Evolutionary conservation across 139 green algal species (phyloP), one percentile per base, ranked within the genome.

Genomic region (Volvox africanus): DNA sequence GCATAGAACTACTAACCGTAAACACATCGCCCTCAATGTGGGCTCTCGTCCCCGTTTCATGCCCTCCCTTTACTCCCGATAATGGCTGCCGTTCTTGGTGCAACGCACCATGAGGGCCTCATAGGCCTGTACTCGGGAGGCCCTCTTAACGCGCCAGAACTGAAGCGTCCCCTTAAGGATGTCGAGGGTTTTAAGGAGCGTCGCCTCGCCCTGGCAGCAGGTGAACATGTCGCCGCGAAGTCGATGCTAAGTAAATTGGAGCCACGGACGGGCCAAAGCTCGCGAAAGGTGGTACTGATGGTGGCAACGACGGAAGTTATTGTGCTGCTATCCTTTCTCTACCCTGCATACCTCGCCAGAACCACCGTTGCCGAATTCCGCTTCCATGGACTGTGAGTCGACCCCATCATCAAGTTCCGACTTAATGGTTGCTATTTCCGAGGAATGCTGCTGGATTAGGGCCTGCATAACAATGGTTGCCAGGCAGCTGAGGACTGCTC

Each of bases 51-150:
- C 44, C 44, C 44, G 44, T 55, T 55, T 55, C 5, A 55, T 9
- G 44, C 44, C 44, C 44, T 55, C 44, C 44, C 44, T 9, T 55
- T 9, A 14, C 44, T 55, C 44, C 44, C 44, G 9, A 5, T 55
- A 14, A 14, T 14, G 44, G 44, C 44, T 55, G 44, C 44, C 44
- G 44, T 55, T 55, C 44, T 5, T 55, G 19, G 65, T 73, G 24
- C 9, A 28, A 73, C 65, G 65, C 65, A 85, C 86, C 87, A 91
- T 91, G 26, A 91, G 87, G 24, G 61, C 61, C 87, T 91, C 76
- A n/a, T 91, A 91, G 0, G 26, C 61, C 76, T 86, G 76, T 33
- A 91, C 20, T 16, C 87, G 32, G 1, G 75, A 35, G 1, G 61
- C 55, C 20, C 87, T 75, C 76, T 83, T 86, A 26, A 35, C 37